Conservation (phyloP, 352 stramenopile species). For the Stramenopiles sp. region DNA sequence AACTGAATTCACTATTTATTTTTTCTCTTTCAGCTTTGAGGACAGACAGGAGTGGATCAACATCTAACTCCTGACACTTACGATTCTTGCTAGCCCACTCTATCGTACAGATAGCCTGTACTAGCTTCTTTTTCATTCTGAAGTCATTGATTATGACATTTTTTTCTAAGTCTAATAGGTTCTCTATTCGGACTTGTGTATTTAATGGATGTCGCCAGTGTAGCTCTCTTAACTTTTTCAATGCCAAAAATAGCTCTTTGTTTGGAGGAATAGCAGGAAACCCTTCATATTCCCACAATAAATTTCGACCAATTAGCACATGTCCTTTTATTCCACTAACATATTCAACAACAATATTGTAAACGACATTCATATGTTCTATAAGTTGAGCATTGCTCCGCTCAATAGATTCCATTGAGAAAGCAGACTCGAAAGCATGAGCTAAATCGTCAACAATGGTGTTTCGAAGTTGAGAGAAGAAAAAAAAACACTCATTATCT, state of each 20-base stretch:
- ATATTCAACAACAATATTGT: not conserved
- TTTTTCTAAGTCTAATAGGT: not conserved
- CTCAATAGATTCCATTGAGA: not conserved
- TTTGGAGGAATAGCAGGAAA: not conserved
- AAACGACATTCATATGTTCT: not conserved
- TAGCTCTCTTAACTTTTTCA: not conserved
- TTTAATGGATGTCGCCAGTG: not conserved
- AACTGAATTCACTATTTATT: not conserved
- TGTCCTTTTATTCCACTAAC: not conserved
- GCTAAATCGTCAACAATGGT: not conserved
- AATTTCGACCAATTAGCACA: not conserved
- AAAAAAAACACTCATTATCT: not conserved
- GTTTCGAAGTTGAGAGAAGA: not conserved
- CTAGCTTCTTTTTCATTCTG: not conserved
- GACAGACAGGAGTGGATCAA: not conserved
- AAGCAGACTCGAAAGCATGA: not conserved
- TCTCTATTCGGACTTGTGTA: not conserved
- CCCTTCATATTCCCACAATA: not conserved
- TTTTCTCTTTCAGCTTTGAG: not conserved
- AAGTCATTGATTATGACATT: not conserved
- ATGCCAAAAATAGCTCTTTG: not conserved
- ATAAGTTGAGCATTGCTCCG: not conserved
- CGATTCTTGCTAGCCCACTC: slow-evolving; percentile 6
- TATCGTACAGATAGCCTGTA: not conserved
- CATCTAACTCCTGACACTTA: not conserved